Evolutionary conservation across 768 basidiomycete genomes (phyloP), one percentile per base, ranked within the genome.

Genomic region (Leccinum obscurum): DNA sequence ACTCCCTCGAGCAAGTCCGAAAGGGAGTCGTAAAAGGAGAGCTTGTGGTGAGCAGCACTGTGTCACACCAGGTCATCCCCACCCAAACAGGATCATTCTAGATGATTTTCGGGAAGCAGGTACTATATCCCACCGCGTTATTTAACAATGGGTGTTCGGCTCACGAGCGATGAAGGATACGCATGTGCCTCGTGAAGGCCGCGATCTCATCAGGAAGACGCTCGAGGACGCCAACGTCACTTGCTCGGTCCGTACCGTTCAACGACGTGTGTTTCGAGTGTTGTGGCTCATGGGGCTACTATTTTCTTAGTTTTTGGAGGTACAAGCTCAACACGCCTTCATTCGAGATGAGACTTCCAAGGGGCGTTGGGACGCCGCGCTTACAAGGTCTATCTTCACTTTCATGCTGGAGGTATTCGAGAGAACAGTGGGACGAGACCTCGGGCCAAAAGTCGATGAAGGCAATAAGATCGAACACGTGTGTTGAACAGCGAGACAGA

Each of bases 101-200:
- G 85, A 89, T 97, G 89, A 93, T 98, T 55, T 98, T 98, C 69
- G 96, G 96, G 7, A 95, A 95, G 72, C 93, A 95, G 81, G 92
- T 86, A 66, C 39, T 57, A 77, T 61, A 7, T 11, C 32, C 14
- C 11, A 1, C 28, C 6, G 34, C 52, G 17, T 37, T 46, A 44
- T 26, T 6, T 15, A 3, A 41, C 11, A 3, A 10, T 9, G 17
- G 17, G 30, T 6, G 1, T 32, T 53, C 4, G 8, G 24, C 54
- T 67, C 22, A 72, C 17, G 34, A 22, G 7, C 22, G 24, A 11
- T 55, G 57, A 46, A 93, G 88, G 95, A 98, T 73, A 97, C 94
- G 0, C 95, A 98, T 67, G 93, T 97, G 52, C 92, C 94, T 24
- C 86, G 94, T 37, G 83, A 78, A 20, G 96, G 95, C 4, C 80